Conservation (phyloP, 23 red algal genomes). For the Pyropia yezoensis region DNA sequence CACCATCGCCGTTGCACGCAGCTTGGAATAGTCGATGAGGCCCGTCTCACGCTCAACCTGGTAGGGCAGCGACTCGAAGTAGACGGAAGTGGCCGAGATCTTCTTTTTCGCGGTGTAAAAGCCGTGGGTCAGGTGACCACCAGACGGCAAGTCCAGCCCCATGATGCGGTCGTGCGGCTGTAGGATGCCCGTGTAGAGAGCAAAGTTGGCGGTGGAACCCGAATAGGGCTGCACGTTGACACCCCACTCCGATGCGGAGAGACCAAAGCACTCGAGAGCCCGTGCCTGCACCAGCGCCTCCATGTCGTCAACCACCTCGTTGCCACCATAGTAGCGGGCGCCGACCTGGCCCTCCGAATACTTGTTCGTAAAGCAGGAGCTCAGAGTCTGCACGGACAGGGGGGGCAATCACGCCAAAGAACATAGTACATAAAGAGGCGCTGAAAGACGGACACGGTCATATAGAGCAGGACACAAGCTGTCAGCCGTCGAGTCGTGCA, state of each 20-base stretch:
- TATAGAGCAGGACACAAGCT: too few relatives aligned
- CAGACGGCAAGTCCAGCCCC: conserved; percentile 91
- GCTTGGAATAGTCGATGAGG: conserved; percentile 90
- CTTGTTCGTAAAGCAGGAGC: conserved; percentile 95
- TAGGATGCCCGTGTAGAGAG: conserved; percentile 78
- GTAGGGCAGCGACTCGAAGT: conserved; percentile 99
- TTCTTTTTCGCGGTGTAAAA: conserved; percentile 98
- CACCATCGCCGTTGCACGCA: conserved; percentile 58
- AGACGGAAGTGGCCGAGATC: conserved; percentile 96
- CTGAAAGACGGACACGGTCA: too few relatives aligned
- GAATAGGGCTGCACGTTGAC: conserved; percentile 99
- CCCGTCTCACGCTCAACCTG: conserved; percentile 72
- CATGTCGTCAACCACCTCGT: conserved; percentile 91
- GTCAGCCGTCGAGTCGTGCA: too few relatives aligned
- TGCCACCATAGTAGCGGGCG: conserved; percentile 96
- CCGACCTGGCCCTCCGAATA: conserved; percentile 98
- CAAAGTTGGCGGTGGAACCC: conserved; percentile 97
- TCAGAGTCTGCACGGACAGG: conserved; percentile 56
- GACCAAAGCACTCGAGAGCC: conserved; percentile 80
- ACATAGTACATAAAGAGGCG: too few relatives aligned
- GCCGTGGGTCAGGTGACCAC: conserved; percentile 95
- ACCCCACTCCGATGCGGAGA: conserved; percentile 63
- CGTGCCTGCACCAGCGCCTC: conserved; percentile 86
- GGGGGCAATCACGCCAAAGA: too few relatives aligned
- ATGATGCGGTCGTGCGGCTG: conserved; percentile 99